Percentiles rank a stretch among this genome's conserved stretches.
Evolutionary conservation across 2,329 filamentous ascomycete species (phyloP).

Genomic region (Penicillium sp.): DNA sequence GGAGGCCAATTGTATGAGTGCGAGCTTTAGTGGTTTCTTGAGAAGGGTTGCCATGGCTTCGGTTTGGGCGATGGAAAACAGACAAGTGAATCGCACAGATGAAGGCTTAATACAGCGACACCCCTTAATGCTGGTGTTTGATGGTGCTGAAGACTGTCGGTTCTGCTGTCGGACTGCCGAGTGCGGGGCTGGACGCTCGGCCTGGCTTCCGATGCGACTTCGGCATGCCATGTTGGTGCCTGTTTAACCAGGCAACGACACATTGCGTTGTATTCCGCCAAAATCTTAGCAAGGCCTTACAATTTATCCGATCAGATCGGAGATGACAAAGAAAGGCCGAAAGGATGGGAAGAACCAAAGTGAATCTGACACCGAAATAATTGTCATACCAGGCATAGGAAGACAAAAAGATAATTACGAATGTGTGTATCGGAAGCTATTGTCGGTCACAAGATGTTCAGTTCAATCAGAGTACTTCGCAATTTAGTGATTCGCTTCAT

Average conservation of each 20-base stretch:
- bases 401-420: no score
- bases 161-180: neutral
- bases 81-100: no score
- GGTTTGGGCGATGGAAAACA: no score
- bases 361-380: no score
- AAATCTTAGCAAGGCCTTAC: no score
- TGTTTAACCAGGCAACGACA: neutral
- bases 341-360: no score
- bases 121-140: no score
- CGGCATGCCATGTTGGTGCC: neutral
- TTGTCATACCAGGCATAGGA: no score
- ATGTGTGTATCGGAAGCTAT: neutral
- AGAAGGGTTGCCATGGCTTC: conserved; percentile 55
- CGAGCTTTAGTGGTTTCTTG: conserved; percentile 72
- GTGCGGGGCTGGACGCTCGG: neutral
- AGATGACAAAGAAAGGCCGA: no score
- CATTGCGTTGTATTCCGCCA: no score
- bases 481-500: neutral
- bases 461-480: neutral
- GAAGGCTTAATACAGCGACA: neutral
- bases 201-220: neutral
- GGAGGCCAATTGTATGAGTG: conserved; percentile 75
- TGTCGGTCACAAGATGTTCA: neutral
- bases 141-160: neutral
- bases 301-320: no score